phyloP scores from a whole-genome alignment of 2,329 filamentous ascomycete species.

The Ceratocystis albifundus region DNA sequence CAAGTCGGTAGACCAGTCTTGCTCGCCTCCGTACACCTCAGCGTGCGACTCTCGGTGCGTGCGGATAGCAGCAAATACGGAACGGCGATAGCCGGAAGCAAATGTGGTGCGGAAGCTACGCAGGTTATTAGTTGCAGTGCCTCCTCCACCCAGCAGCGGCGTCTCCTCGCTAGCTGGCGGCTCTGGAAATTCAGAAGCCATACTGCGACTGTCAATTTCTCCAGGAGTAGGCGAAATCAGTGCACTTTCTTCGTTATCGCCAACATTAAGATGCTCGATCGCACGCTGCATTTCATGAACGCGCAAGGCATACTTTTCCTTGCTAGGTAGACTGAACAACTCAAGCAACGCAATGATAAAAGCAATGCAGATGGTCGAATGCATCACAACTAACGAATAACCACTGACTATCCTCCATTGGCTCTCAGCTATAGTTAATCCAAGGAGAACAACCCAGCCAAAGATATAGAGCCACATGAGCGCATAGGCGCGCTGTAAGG shows the following conservation, averaged over 20 bases:
- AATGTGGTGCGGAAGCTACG: slow-evolving; percentile 39
- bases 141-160: slow-evolving; percentile 33
- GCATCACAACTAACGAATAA: slow-evolving; percentile 73
- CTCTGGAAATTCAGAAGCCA: slow-evolving; percentile 19
- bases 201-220: slow-evolving; percentile 20
- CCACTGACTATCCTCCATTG: slow-evolving; percentile 60
- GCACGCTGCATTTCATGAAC: slow-evolving; percentile 36
- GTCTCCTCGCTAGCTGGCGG: slow-evolving; percentile 35
- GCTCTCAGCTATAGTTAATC: slow-evolving; percentile 63
- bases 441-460: slow-evolving; percentile 61
- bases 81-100: slow-evolving; percentile 44
- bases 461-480: slow-evolving; percentile 74
- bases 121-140: slow-evolving; percentile 24
- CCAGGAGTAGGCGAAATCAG: slow-evolving; percentile 29
- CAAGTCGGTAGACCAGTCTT: slow-evolving; percentile 70
- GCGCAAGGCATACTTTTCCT: slow-evolving; percentile 54
- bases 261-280: slow-evolving; percentile 13
- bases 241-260: slow-evolving; percentile 18
- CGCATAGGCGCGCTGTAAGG: slow-evolving; percentile 69
- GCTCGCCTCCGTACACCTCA: slow-evolving; percentile 56
- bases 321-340: slow-evolving; percentile 62
- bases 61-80: slow-evolving; percentile 32
- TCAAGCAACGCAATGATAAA: slow-evolving; percentile 67
- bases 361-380: slow-evolving; percentile 62
- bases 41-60: slow-evolving; percentile 29